Evolutionary conservation across 2,329 filamentous ascomycete genomes (phyloP).

Genomic region (Amauroascus verrucosus): DNA sequence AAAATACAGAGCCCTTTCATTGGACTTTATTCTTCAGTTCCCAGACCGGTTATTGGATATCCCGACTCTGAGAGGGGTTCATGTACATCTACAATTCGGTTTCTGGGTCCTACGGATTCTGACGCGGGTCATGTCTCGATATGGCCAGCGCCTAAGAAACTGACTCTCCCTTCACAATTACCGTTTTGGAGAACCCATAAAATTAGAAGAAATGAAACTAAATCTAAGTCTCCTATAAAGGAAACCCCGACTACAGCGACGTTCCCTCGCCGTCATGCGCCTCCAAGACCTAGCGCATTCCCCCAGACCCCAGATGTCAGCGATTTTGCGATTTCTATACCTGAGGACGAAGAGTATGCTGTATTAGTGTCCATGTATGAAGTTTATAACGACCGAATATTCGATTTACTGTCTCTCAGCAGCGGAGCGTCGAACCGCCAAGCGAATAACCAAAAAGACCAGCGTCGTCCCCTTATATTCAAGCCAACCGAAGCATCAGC

Average conservation of each 20-base stretch:
- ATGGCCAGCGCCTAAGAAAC: conserved; percentile 5
- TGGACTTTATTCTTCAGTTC: conserved; percentile 16
- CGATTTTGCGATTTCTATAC: conserved; percentile 55
- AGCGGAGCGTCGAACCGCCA: conserved; percentile 32
- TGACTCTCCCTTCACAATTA: conserved; percentile 17
- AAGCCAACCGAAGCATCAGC: conserved; percentile 81
- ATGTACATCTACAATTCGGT: conserved; percentile 12
- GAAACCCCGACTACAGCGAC: conserved; percentile 49
- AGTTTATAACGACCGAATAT: conserved; percentile 97
- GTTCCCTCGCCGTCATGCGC: conserved; percentile 46
- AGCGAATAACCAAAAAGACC: conserved; percentile 47
- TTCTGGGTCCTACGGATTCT: conserved; percentile 4
- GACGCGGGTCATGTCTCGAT: neutral
- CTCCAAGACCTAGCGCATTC: conserved; percentile 59
- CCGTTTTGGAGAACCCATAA: conserved; percentile 23
- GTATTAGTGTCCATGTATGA: conserved; percentile 97
- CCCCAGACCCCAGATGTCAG: conserved; percentile 67
- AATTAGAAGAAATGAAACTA: conserved; percentile 28
- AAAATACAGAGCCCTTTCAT: conserved; percentile 15
- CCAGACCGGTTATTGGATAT: conserved; percentile 10
- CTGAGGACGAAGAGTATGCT: conserved; percentile 66
- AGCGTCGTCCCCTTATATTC: conserved; percentile 76
- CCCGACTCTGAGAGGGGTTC: conserved; percentile 10
- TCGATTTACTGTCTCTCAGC: conserved; percentile 64
- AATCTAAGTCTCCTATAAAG: conserved; percentile 37